Evolutionary conservation across 2,329 filamentous ascomycete genomes (phyloP).

Genomic region (Exutisphaerella laricina): DNA sequence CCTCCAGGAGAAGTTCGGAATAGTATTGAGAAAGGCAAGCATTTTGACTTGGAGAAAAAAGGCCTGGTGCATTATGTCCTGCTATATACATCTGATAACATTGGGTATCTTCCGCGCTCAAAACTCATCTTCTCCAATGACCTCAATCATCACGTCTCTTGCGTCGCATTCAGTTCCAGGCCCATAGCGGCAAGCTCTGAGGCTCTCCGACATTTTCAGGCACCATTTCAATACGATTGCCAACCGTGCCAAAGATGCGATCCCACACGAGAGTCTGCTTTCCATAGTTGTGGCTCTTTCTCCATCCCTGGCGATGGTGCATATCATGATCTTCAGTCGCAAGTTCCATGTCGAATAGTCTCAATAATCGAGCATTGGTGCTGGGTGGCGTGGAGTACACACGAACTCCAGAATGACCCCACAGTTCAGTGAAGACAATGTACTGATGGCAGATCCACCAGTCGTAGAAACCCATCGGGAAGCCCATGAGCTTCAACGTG

Average conservation of each 20-base stretch:
- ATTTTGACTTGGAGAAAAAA: too few relatives aligned
- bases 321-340: constrained; percentile 42
- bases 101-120: too few relatives aligned
- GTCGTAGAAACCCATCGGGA: constrained; percentile 44
- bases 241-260: constrained; percentile 31
- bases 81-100: too few relatives aligned
- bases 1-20: too few relatives aligned
- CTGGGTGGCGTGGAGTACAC: constrained; percentile 34
- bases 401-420: constrained; percentile 39
- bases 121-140: too few relatives aligned
- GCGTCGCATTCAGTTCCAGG: too few relatives aligned
- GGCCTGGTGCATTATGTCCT: too few relatives aligned
- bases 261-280: constrained; percentile 40
- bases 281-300: constrained; percentile 37
- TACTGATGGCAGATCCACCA: constrained; percentile 46
- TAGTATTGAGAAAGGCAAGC: too few relatives aligned
- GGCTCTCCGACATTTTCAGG: background rate
- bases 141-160: too few relatives aligned
- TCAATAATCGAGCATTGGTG: constrained; percentile 35
- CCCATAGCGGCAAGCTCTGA: background rate
- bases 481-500: constrained; percentile 34
- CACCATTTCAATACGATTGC: constrained; percentile 34
- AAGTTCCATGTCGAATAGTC: constrained; percentile 33
- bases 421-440: constrained; percentile 39
- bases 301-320: constrained; percentile 37